phyloP scores from a whole-genome alignment of 2,329 filamentous ascomycete genomes.

The Fusarium beomiforme region DNA sequence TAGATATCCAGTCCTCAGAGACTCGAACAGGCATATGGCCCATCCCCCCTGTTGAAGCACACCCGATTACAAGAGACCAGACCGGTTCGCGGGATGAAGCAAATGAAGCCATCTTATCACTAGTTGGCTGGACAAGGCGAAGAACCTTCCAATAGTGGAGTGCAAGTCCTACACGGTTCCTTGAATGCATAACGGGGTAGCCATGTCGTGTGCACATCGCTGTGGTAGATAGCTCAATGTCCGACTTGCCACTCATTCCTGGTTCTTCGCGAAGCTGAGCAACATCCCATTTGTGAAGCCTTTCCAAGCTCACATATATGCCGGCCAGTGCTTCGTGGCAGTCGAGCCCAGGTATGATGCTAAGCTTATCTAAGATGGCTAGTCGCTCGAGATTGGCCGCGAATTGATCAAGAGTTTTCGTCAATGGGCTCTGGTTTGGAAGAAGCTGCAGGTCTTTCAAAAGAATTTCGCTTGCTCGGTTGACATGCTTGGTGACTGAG shows the following conservation, averaged over 20 bases:
- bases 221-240: slow-evolving; percentile 62
- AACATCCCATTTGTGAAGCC: slow-evolving; percentile 77
- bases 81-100: slow-evolving; percentile 58
- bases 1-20: slow-evolving; percentile 78
- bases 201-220: slow-evolving; percentile 78
- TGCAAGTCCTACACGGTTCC: slow-evolving; percentile 73
- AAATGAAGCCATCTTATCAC: slow-evolving; percentile 50
- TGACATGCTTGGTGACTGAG: slow-evolving; percentile 68
- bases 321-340: slow-evolving; percentile 82
- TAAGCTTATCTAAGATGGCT: slow-evolving; percentile 76
- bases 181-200: slow-evolving; percentile 74
- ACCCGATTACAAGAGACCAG: slow-evolving; percentile 76
- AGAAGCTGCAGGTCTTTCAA: slow-evolving; percentile 70
- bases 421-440: slow-evolving; percentile 70
- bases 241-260: slow-evolving; percentile 55
- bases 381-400: slow-evolving; percentile 76
- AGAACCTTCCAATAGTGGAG: slow-evolving; percentile 82
- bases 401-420: slow-evolving; percentile 76
- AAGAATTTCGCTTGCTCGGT: slow-evolving; percentile 72
- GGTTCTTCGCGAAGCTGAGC: slow-evolving; percentile 63
- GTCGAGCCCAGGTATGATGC: slow-evolving; percentile 73
- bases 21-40: slow-evolving; percentile 71
- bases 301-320: slow-evolving; percentile 75
- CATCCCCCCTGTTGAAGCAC: slow-evolving; percentile 59
- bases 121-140: slow-evolving; percentile 56